phyloP scores from a whole-genome alignment of 2,329 filamentous ascomycete genomes.

The Aureobasidium subglaciale region DNA sequence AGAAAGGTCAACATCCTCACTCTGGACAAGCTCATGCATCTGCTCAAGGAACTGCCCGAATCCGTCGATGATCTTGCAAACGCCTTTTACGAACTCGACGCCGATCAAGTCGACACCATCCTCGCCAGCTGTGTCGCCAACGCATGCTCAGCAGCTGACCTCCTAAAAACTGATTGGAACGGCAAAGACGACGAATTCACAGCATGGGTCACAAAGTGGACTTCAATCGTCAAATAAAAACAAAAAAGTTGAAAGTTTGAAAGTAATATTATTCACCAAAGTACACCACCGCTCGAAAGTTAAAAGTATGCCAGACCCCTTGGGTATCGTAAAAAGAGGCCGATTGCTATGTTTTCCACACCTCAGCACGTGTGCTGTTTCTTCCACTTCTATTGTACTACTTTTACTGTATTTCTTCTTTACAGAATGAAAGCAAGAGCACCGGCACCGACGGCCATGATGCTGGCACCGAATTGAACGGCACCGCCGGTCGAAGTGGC shows the following conservation, averaged over 20 bases:
- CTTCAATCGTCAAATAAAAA: conserved; percentile 24
- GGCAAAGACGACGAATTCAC: conserved; percentile 68
- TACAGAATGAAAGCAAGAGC: conserved; percentile 10
- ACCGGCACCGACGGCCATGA: conserved; percentile 7
- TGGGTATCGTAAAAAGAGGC: conserved; percentile 11
- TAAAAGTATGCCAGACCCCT: not conserved
- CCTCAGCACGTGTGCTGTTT: not conserved
- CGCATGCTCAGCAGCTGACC: conserved; percentile 49
- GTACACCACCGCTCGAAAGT: not conserved
- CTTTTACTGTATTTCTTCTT: not conserved
- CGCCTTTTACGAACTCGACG: conserved; percentile 64
- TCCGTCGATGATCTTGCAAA: conserved; percentile 63
- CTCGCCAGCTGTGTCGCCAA: conserved; percentile 56
- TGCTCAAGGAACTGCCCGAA: conserved; percentile 56
- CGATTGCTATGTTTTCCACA: not conserved
- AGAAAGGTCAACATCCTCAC: conserved; percentile 24
- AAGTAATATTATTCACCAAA: not conserved
- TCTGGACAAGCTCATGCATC: conserved; percentile 49
- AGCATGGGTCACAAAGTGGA: conserved; percentile 61
- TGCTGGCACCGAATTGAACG: conserved; percentile 12
- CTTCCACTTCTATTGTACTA: not conserved
- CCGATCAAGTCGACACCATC: conserved; percentile 48
- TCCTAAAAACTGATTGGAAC: conserved; percentile 55
- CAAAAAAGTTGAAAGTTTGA: not conserved
- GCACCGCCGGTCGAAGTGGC: conserved; percentile 10